Evolutionary conservation across 2,329 filamentous ascomycete species (phyloP), one percentile per base, ranked within the genome.

Genomic region (Fusarium verrucosum): DNA sequence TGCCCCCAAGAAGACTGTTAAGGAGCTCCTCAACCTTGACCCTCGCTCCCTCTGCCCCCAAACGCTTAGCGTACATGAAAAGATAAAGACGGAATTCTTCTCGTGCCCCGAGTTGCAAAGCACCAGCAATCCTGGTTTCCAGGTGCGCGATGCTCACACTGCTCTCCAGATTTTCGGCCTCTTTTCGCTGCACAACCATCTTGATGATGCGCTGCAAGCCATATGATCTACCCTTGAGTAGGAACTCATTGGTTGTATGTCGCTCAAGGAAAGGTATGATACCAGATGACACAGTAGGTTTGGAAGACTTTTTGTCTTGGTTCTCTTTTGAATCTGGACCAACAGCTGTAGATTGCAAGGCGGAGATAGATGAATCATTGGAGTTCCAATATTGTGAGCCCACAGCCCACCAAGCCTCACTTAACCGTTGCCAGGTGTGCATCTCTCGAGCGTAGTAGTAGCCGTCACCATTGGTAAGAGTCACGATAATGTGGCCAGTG

Each of bases 311-410:
- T 50, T 81, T 78, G 32, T 80, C 80, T 25, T 80, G 81, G 13
- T 69, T 75, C 57, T 80, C 81, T 28, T 75, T 79, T 19, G 82
- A 81, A 36, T 82, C 81, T 3, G 87, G 82, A 0, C 89, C 87
- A 9, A 89, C 84, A 10, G 88, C 87, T 2, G 88, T 89, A 3
- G 91, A 88, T 66, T 92, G 89, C 33, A 97, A 78, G 46, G 93
- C 91, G 43, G 91, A 89, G 50, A 97, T 88, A 1, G 93, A 93
- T 3, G 92, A 93, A 72, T 97, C 95, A 50, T 93, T 96, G 1
- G 93, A 96, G 77, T 99, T 98, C 96, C 95, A 99, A 76, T 99
- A 99, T 75, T 99, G 95, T 69, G 92, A 96, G 17, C 94, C 94
- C 0, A 98, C 93, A 0, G 94, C 94, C 93, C 95, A 99, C 95